phyloP scores from a whole-genome alignment of 2,329 filamentous ascomycete species.

The Paecilomyces fulvus region DNA sequence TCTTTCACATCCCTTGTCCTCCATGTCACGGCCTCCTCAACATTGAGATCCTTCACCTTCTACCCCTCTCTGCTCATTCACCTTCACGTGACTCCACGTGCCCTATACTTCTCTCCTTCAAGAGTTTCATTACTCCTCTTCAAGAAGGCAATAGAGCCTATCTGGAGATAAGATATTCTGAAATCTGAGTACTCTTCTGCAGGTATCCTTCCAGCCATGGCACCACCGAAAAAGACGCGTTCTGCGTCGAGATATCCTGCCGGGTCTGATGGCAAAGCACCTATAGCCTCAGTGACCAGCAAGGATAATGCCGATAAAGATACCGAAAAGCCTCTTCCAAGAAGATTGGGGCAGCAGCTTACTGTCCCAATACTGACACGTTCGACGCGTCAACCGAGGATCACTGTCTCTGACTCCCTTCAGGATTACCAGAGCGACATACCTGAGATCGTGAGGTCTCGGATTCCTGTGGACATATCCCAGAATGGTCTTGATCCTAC shows the following conservation, averaged over 20 bases:
- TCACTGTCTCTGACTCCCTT: not conserved
- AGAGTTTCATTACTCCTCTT: not conserved
- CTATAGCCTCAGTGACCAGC: not conserved
- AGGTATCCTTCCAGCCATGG: not conserved
- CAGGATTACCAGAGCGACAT: not conserved
- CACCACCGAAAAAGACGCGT: not conserved
- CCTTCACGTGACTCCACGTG: not conserved
- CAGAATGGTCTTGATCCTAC: conserved; percentile 19
- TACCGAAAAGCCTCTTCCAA: not conserved
- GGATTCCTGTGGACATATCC: not conserved
- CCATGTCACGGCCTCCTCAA: not conserved
- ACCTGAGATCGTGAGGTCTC: not conserved
- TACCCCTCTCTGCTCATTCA: not conserved
- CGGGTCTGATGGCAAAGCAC: not conserved
- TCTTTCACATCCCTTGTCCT: not conserved
- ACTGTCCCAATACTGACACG: not conserved
- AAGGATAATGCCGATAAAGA: not conserved
- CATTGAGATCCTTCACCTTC: not conserved
- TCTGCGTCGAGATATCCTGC: not conserved
- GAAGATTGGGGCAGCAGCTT: not conserved
- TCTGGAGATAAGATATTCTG: not conserved
- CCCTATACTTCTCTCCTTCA: not conserved
- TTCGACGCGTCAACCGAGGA: not conserved
- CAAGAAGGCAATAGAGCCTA: not conserved
- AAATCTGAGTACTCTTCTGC: not conserved